These are phyloP conservation scores for Zygoascus sp. DNA, from an alignment of 1,139 yeast species.

Conservation along the genomic window DNA sequence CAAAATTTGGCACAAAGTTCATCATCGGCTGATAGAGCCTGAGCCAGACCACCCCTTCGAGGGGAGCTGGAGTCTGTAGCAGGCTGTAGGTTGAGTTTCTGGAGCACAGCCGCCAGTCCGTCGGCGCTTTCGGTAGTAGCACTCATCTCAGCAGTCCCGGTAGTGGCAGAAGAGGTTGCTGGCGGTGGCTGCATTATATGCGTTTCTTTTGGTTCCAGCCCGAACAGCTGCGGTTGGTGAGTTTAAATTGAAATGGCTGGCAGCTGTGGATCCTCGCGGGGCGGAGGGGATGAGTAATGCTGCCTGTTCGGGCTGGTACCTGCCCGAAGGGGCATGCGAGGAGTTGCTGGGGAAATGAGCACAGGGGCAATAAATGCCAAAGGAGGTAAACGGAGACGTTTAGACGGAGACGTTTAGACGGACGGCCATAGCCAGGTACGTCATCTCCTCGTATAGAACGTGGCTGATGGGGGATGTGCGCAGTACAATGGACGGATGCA, in stretches of 20 bases:
- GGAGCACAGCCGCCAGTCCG: neutral
- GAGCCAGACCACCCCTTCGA: neutral
- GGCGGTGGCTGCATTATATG: neutral
- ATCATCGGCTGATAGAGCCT: neutral
- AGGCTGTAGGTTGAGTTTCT: neutral
- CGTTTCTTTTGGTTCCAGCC: too few species aligned
- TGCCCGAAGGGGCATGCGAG: neutral
- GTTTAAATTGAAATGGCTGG: slow-evolving; percentile 1
- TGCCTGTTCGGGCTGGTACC: neutral
- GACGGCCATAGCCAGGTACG: too few species aligned
- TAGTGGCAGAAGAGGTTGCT: too few species aligned
- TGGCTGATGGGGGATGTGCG: too few species aligned
- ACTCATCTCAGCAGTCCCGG: neutral
- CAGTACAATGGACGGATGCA: too few species aligned
- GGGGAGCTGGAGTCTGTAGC: too few species aligned
- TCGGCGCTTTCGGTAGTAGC: neutral
- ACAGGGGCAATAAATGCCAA: neutral
- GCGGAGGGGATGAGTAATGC: neutral
- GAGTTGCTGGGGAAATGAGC: neutral
- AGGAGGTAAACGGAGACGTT: too few species aligned
- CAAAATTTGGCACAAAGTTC: neutral
- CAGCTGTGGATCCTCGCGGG: neutral
- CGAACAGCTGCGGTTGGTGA: too few species aligned
- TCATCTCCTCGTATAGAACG: too few species aligned
- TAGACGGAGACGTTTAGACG: too few species aligned